Evolutionary conservation across 2,329 filamentous ascomycete genomes (phyloP).

Genomic region (Pseudogymnoascus sp.): DNA sequence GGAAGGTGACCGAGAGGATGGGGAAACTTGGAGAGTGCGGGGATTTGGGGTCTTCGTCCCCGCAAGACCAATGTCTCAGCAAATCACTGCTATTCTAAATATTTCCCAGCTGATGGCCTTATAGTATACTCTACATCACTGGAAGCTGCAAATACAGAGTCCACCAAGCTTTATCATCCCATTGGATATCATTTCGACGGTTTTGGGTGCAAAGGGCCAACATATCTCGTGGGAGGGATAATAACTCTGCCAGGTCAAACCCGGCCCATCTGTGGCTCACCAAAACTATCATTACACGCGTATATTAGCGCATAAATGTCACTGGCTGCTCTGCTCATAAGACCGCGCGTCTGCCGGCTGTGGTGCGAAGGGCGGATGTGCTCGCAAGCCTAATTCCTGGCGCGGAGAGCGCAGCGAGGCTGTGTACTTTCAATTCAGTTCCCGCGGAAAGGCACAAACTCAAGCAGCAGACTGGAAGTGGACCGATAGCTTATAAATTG

Average conservation of each 20-base stretch:
- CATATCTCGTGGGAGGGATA: background rate
- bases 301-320: background rate
- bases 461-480: background rate
- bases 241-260: too few relatives aligned
- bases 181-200: background rate
- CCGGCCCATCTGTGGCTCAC: background rate
- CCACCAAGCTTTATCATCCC: background rate
- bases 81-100: background rate
- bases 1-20: background rate
- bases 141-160: background rate
- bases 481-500: background rate
- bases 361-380: conserved; percentile 13
- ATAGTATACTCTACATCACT: background rate
- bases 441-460: background rate
- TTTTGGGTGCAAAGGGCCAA: background rate
- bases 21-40: conserved; percentile 4
- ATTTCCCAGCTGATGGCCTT: background rate
- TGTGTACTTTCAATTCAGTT: background rate
- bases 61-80: background rate
- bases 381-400: conserved; percentile 14
- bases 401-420: background rate
- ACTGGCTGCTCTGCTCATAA: background rate
- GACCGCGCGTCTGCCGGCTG: background rate
- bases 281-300: background rate
- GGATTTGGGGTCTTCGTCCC: background rate